Evolutionary conservation across 331 rosid genomes (phyloP).

Genomic region (Saraca asoca): DNA sequence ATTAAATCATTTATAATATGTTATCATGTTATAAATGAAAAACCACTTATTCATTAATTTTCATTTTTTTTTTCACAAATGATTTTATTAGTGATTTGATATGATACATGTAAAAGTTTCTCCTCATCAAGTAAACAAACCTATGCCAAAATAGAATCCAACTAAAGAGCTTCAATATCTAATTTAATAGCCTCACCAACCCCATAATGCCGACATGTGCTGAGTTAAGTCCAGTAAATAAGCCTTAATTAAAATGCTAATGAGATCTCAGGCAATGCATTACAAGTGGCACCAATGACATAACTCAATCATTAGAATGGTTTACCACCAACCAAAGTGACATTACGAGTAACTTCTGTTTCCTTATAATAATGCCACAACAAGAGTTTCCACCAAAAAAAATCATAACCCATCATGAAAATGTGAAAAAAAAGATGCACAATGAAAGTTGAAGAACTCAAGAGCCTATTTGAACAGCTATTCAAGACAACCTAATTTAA

Average conservation of each 20-base stretch:
- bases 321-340: neutral
- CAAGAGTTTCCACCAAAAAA: slow-evolving; percentile 23
- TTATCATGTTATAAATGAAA: no score
- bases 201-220: neutral
- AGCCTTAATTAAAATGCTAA: neutral
- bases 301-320: neutral
- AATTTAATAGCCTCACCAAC: neutral
- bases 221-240: slow-evolving; percentile 9
- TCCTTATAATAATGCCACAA: slow-evolving; percentile 25
- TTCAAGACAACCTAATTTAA: no score
- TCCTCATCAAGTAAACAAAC: no score
- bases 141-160: no score
- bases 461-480: no score
- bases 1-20: no score
- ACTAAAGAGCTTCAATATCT: no score
- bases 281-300: neutral
- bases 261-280: slow-evolving; percentile 9
- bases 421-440: slow-evolving; percentile 23
- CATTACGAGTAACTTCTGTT: slow-evolving; percentile 20
- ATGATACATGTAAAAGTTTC: no score
- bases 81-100: no score
- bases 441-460: no score
- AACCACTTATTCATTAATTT: no score
- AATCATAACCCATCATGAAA: slow-evolving; percentile 19
- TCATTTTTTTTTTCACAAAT: no score